Base-by-base conservation (phyloP, 352 stramenopile species). In the Globisporangium carolinianum region DNA sequence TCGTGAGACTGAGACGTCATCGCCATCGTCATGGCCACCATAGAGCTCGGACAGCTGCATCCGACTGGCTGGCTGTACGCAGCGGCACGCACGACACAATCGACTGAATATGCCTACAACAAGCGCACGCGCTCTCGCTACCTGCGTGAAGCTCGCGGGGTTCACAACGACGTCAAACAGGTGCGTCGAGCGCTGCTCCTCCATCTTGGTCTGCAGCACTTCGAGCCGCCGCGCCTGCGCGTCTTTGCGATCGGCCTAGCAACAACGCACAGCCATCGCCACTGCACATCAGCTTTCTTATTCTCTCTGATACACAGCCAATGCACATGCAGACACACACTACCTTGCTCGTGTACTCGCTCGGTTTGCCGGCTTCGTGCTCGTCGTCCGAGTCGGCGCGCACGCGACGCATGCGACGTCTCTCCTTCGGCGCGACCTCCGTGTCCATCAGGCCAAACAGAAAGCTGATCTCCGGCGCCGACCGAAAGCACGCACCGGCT, bases 401-500 rank as follows among this genome's bases (percentile, higher is more conserved):
- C 0, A 38, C 69, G 36, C 83, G 71, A 35, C 69, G 70, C 32
- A 71, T 62, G 7, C 67, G 69, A 59, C 86, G 84, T 3, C 76
- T 67, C 58, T 91, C 79, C 49, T 93, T 93, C 2, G 73, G 71
- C 43, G 87, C 72, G 14, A 93, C 76, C 46, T 91, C 60, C 36
- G 79, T 93, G 57, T 91, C 73, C 83, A 88, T 87, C 4, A 88
- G 49, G 0, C 76, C 79, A 58, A 89, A 88, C n/a, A 91, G 62
- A 57, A 91, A 91, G 63, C 65, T 85, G 55, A 82, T 84, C 48
- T 91, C 80, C 0, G 80, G 80, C 10, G 80, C 78, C 4, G 74
- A 83, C 50, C 74, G 75, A 55, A 93, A 93, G 68, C 79, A 93
- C 5, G 83, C 73, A 17, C 80, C 83, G 0, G 79, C 76, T 0